Evolutionary conservation across 176 grass and related monocot genomes (phyloP).

Genomic region (Avena atlantica): DNA sequence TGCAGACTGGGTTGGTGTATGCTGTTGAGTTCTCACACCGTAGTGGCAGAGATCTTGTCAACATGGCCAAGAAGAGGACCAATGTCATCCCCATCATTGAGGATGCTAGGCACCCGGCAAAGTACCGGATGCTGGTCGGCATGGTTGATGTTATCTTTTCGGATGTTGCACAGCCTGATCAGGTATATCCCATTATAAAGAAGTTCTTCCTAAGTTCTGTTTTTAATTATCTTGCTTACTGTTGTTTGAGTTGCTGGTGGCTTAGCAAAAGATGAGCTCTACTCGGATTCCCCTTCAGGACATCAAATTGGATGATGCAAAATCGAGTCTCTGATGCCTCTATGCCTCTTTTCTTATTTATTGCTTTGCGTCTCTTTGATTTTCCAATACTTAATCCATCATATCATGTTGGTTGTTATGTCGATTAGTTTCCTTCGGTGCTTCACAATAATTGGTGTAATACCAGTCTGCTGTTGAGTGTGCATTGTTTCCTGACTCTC

Average conservation of each 20-base stretch:
- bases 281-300: conserved; percentile 99
- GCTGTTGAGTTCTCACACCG: conserved; percentile 97
- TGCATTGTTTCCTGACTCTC: background rate
- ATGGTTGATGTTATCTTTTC: conserved; percentile 99
- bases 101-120: conserved; percentile 90
- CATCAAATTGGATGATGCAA: conserved; percentile 90
- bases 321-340: conserved; percentile 87
- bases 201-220: background rate
- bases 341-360: background rate
- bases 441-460: background rate
- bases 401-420: background rate
- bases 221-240: background rate
- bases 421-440: background rate
- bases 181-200: conserved; percentile 48
- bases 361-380: no score
- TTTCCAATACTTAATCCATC: background rate
- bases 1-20: conserved; percentile 81
- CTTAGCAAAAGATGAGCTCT: conserved; percentile 74
- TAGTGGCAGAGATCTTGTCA: conserved; percentile 91
- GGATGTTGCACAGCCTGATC: conserved; percentile 96
- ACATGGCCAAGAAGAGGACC: conserved; percentile 97
- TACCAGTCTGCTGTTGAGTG: background rate
- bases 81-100: conserved; percentile 98
- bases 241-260: background rate
- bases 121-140: conserved; percentile 88